Conservation (phyloP, 164 flowering plant species). For the Amborella trichopoda region DNA sequence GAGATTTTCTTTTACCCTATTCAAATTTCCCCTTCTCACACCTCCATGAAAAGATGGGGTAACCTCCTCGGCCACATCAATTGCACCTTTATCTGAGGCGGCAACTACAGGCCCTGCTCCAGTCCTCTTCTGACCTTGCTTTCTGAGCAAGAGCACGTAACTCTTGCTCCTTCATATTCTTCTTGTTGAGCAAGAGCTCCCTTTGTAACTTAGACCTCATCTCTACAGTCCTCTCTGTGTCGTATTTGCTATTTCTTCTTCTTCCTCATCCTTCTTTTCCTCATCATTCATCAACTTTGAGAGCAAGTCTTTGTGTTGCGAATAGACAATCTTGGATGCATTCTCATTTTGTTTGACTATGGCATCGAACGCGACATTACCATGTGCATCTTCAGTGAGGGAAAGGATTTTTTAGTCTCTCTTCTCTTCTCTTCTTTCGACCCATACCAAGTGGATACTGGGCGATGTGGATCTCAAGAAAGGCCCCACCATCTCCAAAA, state of each 20-base stretch:
- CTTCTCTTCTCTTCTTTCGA: constrained; percentile 33
- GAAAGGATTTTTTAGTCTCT: constrained; percentile 57
- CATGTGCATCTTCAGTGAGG: constrained; percentile 67
- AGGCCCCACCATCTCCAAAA: constrained; percentile 92
- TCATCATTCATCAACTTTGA: constrained; percentile 46
- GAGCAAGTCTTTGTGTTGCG: constrained; percentile 59
- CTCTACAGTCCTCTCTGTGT: constrained; percentile 67
- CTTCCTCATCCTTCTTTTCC: constrained; percentile 18
- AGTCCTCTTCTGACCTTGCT: constrained; percentile 83
- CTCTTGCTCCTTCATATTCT: constrained; percentile 85
- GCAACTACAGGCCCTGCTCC: constrained; percentile 45
- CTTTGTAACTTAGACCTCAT: constrained; percentile 93
- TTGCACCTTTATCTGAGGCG: too few species aligned
- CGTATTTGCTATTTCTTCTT: constrained; percentile 61
- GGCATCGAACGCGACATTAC: constrained; percentile 72
- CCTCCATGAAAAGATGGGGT: too few species aligned
- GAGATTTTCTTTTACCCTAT: too few species aligned
- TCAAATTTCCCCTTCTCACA: too few species aligned
- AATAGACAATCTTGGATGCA: constrained; percentile 66
- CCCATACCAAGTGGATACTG: constrained; percentile 95
- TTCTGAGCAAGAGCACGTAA: constrained; percentile 71
- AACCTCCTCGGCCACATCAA: too few species aligned
- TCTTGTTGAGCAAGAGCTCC: constrained; percentile 82
- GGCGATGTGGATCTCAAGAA: constrained; percentile 84
- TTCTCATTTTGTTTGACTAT: constrained; percentile 82